A percentile compares a stretch with the other conserved stretches of the same genome.
These are phyloP conservation scores for Saururus chinensis DNA, from an alignment of 164 flowering plant species.

Conservation along the genomic window DNA sequence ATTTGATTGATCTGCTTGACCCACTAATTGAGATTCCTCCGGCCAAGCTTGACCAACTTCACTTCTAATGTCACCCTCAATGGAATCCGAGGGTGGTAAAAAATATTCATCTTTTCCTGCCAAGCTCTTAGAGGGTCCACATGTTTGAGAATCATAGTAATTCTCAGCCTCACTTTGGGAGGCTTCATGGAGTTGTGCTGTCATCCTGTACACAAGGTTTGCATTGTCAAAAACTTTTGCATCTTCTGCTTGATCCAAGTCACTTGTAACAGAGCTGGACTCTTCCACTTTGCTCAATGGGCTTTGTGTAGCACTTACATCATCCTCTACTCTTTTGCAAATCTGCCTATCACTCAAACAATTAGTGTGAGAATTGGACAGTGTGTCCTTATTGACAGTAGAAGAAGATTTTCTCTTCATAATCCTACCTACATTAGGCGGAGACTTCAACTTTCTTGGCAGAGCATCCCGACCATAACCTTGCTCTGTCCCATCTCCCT, in stretches of 20 bases:
- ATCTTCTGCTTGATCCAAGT: conserved; percentile 8
- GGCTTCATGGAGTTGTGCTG: conserved; percentile 4
- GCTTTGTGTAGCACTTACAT: neutral
- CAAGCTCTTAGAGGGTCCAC: too few species aligned
- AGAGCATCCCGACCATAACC: conserved; percentile 6
- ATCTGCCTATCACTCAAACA: conserved; percentile 14
- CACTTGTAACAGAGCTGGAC: conserved; percentile 5
- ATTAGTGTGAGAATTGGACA: neutral
- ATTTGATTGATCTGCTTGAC: conserved; percentile 21
- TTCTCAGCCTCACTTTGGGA: conserved; percentile 6
- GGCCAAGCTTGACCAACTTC: conserved; percentile 10
- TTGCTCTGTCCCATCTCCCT: conserved; percentile 1
- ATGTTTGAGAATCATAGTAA: too few species aligned
- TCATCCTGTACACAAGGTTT: conserved; percentile 1
- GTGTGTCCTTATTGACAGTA: conserved; percentile 2
- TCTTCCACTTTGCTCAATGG: neutral
- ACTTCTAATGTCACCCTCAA: neutral
- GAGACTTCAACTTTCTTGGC: conserved; percentile 7
- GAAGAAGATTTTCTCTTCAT: conserved; percentile 5
- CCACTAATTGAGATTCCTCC: conserved; percentile 3
- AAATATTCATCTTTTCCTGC: too few species aligned
- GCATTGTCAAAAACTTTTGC: conserved; percentile 1
- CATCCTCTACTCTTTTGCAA: conserved; percentile 10
- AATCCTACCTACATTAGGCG: conserved; percentile 18
- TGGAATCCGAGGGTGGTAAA: too few species aligned